Evolutionary conservation across 495 filamentous ascomycete species (phyloP).

Genomic region (Neurospora pannonica): DNA sequence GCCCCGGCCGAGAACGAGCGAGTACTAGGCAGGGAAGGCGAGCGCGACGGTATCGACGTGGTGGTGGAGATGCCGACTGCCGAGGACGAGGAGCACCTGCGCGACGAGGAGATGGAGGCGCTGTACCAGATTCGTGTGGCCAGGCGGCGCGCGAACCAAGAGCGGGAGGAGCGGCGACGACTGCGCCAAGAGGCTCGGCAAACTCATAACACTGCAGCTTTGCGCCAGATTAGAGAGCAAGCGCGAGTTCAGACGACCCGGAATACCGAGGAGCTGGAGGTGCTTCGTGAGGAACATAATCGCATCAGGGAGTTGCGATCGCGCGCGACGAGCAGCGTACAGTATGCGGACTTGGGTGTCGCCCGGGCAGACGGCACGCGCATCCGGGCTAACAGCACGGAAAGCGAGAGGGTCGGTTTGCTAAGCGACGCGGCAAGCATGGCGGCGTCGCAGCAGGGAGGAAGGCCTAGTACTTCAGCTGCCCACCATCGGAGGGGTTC

Average conservation of each 20-base stretch:
- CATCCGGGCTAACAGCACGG: constrained; percentile 68
- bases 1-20: constrained; percentile 66
- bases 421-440: constrained; percentile 62
- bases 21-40: constrained; percentile 83
- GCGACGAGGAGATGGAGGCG: constrained; percentile 90
- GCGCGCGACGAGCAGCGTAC: constrained; percentile 69
- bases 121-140: constrained; percentile 82
- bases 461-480: background rate
- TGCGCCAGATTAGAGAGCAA: constrained; percentile 47
- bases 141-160: constrained; percentile 63
- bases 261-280: constrained; percentile 29
- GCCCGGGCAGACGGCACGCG: constrained; percentile 84
- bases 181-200: constrained; percentile 58
- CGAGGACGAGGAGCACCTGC: constrained; percentile 59
- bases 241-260: constrained; percentile 28
- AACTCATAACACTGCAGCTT: constrained; percentile 52
- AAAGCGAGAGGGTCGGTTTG: constrained; percentile 66
- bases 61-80: constrained; percentile 62
- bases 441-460: constrained; percentile 9
- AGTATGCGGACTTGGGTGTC: constrained; percentile 77
- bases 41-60: constrained; percentile 83
- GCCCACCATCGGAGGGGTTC: constrained; percentile 31
- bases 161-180: constrained; percentile 63
- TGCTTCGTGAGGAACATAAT: constrained; percentile 58
- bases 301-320: constrained; percentile 54